Evolutionary conservation across 1,284 basidiomycete genomes (phyloP), one percentile per base, ranked within the genome.

Genomic region (Abortiporus biennis): DNA sequence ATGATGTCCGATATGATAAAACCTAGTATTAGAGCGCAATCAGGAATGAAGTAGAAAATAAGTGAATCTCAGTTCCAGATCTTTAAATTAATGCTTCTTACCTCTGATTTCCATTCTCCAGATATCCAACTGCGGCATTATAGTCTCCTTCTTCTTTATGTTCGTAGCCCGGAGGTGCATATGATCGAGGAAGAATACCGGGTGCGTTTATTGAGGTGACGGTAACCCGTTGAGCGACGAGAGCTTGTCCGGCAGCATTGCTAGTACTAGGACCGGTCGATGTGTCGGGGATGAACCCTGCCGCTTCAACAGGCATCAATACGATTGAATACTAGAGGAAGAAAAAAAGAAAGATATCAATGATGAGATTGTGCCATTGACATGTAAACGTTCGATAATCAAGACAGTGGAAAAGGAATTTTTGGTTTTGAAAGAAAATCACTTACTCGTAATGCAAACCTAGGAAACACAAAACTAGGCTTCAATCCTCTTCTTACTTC

Each of bases 71-170:
- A n/a, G n/a, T n/a, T n/a, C n/a, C n/a, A n/a, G n/a, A n/a, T n/a
- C n/a, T n/a, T n/a, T n/a, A n/a, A n/a, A n/a, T n/a, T n/a, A n/a
- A n/a, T n/a, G n/a, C n/a, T n/a, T n/a, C 49, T 46, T 41, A 78
- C 49, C 72, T 61, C 50, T 77, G 74, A 52, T 78, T 77, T 15
- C 76, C 74, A 48, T 75, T 78, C 53, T 78, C 75, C 50, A 78
- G 55, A 29, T 71, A 67, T 9, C 74, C 74, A 25, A 74, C 58
- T 6, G 70, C 66, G 27, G 65, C 70, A 49, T 74, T 76, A 53
- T 74, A 78, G 54, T 79, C 68, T 17, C 61, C 64, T 33, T 58
- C 63, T 27, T 62, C 53, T 13, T 64, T 61, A 30, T 62, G 65
- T 31, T 64, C 65, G 47, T 79, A 80, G 19, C 71, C 72, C 11